These are phyloP conservation scores for Xylona heveae DNA, from an alignment of 495 filamentous ascomycete species.

Conservation along the genomic window DNA sequence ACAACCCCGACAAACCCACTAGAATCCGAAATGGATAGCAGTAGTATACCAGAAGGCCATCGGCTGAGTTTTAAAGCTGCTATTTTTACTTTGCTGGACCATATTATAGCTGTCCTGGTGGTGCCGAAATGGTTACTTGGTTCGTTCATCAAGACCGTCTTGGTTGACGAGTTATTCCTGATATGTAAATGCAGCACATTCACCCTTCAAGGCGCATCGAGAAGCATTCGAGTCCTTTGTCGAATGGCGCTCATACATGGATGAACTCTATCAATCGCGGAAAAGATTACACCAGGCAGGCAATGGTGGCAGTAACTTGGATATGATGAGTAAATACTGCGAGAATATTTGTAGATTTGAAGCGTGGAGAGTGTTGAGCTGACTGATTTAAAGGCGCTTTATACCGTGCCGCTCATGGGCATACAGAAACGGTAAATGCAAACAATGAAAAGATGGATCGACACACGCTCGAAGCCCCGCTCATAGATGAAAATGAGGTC, in stretches of 20 bases:
- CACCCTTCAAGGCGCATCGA: conserved; percentile 29
- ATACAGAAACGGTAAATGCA: no score
- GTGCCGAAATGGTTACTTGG: conserved; percentile 24
- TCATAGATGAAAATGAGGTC: conserved; percentile 37
- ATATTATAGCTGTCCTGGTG: conserved; percentile 30
- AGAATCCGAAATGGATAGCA: conserved; percentile 17
- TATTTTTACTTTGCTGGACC: conserved; percentile 25
- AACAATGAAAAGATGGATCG: conserved; percentile 5
- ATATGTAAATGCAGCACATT: conserved; percentile 12
- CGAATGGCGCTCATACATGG: conserved; percentile 44
- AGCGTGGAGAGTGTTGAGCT: no score
- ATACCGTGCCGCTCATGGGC: no score
- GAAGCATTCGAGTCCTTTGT: conserved; percentile 25
- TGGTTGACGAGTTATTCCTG: background rate
- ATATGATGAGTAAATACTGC: conserved; percentile 38
- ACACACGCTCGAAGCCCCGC: conserved; percentile 7
- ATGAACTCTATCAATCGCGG: conserved; percentile 35
- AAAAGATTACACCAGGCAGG: conserved; percentile 25
- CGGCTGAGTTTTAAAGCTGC: conserved; percentile 37
- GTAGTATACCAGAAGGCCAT: conserved; percentile 26
- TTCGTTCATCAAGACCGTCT: conserved; percentile 4
- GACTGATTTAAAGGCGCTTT: no score
- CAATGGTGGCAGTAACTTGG: conserved; percentile 27
- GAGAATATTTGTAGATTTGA: no score
- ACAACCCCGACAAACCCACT: conserved; percentile 15